Percentiles rank a stretch among this genome's conserved stretches.
Evolutionary conservation across 208 protist genomes (phyloP).

Genomic region (Trypanosoma boissoni): DNA sequence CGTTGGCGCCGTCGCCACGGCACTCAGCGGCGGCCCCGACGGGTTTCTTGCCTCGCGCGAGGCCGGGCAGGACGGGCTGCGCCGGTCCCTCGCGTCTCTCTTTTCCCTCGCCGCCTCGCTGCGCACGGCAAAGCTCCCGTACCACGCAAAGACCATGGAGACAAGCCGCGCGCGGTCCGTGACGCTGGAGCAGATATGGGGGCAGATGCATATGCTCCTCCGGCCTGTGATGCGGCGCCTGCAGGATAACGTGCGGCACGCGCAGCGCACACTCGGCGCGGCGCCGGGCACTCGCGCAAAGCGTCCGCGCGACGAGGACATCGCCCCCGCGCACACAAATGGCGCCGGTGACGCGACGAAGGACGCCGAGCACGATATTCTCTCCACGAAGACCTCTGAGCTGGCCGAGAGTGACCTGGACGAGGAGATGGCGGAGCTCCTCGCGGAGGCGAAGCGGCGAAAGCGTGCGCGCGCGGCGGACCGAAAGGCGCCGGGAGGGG

Average conservation of each 20-base stretch:
- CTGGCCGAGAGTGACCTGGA: constrained; percentile 78
- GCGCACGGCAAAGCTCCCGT: constrained; percentile 67
- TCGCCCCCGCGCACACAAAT: constrained; percentile 3
- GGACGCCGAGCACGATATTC: constrained; percentile 18
- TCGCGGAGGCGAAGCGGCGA: constrained; percentile 32
- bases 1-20: constrained; percentile 2
- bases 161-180: constrained; percentile 57
- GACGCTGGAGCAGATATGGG: constrained; percentile 87
- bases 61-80: constrained; percentile 30
- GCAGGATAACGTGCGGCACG: constrained; percentile 52
- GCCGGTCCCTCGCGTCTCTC: constrained; percentile 68
- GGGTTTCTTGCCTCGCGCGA: constrained; percentile 44
- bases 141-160: constrained; percentile 52
- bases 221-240: constrained; percentile 77
- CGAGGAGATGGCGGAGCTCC: constrained; percentile 69
- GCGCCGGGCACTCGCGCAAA: not conserved
- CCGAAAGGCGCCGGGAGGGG: constrained; percentile 8
- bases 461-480: constrained; percentile 7
- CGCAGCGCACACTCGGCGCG: constrained; percentile 39
- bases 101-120: constrained; percentile 73
- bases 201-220: constrained; percentile 77
- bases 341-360: constrained; percentile 2
- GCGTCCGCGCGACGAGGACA: constrained; percentile 6
- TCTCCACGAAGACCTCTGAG: constrained; percentile 36
- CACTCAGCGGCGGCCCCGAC: constrained; percentile 31